Evolutionary conservation across 2,329 filamentous ascomycete species (phyloP).

Genomic region (Verruconis gallopava): DNA sequence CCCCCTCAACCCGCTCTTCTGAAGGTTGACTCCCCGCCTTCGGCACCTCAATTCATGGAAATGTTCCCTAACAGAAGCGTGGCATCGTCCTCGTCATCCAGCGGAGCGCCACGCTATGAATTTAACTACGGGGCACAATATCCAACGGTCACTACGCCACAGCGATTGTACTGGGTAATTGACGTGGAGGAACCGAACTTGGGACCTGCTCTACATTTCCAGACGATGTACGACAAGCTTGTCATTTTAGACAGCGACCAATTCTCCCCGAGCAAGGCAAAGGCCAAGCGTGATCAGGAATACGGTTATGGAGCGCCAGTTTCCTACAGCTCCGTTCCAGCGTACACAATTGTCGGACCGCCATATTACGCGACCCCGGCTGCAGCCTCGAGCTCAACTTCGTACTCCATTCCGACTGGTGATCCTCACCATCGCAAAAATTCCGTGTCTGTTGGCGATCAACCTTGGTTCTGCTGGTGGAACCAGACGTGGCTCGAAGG

Average conservation of each 20-base stretch:
- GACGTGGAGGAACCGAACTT: constrained; percentile 43
- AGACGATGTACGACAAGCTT: constrained; percentile 49
- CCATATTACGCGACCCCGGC: neutral
- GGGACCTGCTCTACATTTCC: constrained; percentile 53
- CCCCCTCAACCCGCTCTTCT: constrained; percentile 13
- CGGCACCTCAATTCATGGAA: constrained; percentile 8
- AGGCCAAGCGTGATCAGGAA: neutral
- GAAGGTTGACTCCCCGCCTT: constrained; percentile 15
- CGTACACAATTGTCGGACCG: neutral
- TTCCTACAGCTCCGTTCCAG: neutral
- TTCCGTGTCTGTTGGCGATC: constrained; percentile 36
- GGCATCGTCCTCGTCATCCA: constrained; percentile 18
- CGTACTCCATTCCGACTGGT: neutral
- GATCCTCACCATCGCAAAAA: neutral
- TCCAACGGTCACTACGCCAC: constrained; percentile 33
- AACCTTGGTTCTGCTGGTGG: constrained; percentile 59
- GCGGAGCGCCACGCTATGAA: constrained; percentile 30
- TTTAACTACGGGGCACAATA: constrained; percentile 45
- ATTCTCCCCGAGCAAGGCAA: constrained; percentile 13
- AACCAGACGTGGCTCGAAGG: constrained; percentile 54
- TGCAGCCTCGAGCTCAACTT: neutral
- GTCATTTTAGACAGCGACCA: constrained; percentile 38
- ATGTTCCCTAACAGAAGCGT: constrained; percentile 11
- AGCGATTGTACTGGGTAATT: constrained; percentile 40
- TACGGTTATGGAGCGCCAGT: neutral